phyloP scores from a whole-genome alignment of 306 rosid genomes.

The Glycine soja region DNA sequence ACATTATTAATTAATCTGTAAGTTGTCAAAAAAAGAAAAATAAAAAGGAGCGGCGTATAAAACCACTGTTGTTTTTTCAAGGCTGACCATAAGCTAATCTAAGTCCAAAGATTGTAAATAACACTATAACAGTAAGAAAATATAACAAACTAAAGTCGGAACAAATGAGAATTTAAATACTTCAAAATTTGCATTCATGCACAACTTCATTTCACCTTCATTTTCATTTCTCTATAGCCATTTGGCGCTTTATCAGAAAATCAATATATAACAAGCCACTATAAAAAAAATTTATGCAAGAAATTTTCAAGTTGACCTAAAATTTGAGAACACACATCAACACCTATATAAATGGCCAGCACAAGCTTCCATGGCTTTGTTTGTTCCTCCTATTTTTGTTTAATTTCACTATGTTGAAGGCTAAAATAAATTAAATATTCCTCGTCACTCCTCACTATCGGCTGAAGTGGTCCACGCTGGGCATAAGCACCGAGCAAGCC shows the following conservation, averaged over 20 bases:
- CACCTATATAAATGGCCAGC: slow-evolving; percentile 32
- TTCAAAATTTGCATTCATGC: slow-evolving; percentile 45
- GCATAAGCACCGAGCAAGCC: slow-evolving; percentile 31
- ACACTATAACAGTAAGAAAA: background rate
- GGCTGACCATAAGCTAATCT: background rate
- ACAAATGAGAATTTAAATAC: slow-evolving; percentile 13
- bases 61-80: too few species aligned
- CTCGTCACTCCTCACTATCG: slow-evolving; percentile 38
- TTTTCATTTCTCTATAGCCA: slow-evolving; percentile 50
- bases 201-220: slow-evolving; percentile 39
- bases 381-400: slow-evolving; percentile 39
- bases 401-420: slow-evolving; percentile 42
- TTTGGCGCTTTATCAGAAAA: slow-evolving; percentile 48
- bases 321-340: slow-evolving; percentile 34
- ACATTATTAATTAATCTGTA: background rate
- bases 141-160: slow-evolving; percentile 18
- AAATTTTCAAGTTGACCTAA: slow-evolving; percentile 43
- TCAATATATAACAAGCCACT: slow-evolving; percentile 42
- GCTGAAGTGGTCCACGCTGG: slow-evolving; percentile 7
- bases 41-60: background rate
- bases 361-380: slow-evolving; percentile 35
- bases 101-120: slow-evolving; percentile 4
- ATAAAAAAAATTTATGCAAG: slow-evolving; percentile 19
- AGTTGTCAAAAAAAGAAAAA: background rate
- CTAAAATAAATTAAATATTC: slow-evolving; percentile 42